Evolutionary conservation across 2,329 filamentous ascomycete species (phyloP).

Genomic region (Ilyonectria robusta): DNA sequence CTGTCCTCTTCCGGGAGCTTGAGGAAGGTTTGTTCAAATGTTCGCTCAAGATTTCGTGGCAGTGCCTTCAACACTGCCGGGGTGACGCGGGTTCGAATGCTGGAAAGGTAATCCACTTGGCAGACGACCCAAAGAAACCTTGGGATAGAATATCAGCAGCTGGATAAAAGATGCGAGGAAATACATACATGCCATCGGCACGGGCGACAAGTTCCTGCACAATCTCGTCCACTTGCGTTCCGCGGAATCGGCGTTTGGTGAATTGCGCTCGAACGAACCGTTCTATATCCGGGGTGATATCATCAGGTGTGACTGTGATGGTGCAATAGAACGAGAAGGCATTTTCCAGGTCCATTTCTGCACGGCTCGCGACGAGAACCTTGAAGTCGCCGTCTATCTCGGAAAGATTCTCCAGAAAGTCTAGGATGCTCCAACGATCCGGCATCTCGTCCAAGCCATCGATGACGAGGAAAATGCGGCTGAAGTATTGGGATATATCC

Average conservation of each 20-base stretch:
- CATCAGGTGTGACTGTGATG: neutral
- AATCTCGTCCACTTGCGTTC: neutral
- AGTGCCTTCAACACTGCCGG: neutral
- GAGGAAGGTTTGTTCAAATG: neutral
- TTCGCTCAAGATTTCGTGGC: slow-evolving; percentile 4
- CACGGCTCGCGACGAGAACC: slow-evolving; percentile 1
- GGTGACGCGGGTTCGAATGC: neutral
- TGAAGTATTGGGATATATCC: neutral
- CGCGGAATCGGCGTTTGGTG: neutral
- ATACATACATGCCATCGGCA: neutral
- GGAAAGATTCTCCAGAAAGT: neutral
- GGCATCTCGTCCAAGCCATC: slow-evolving; percentile 5
- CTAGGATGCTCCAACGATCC: slow-evolving; percentile 2
- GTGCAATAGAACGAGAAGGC: slow-evolving; percentile 1
- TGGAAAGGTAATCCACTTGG: neutral
- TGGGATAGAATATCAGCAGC: neutral
- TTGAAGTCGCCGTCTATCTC: neutral
- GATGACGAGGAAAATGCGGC: neutral
- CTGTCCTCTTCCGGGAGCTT: neutral
- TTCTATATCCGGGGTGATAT: neutral
- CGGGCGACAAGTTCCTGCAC: neutral
- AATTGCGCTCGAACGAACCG: neutral
- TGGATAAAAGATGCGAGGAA: neutral
- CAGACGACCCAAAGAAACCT: neutral
- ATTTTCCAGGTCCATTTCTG: slow-evolving; percentile 3